These are phyloP conservation scores for Excoecaria agallocha DNA, from an alignment of 345 rosid species.

Conservation along the genomic window DNA sequence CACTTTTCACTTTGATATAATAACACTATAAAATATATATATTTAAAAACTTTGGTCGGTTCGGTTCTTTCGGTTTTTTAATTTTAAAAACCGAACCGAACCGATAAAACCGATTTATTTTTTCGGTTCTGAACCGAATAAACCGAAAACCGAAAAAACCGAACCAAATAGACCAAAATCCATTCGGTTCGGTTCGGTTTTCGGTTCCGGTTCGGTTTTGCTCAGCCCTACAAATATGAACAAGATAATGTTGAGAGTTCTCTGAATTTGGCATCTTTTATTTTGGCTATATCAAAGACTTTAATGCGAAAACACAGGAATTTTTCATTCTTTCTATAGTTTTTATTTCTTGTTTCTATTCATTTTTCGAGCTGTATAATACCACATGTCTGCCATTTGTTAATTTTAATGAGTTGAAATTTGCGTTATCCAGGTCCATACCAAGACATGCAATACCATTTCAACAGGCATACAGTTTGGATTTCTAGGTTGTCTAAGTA, in stretches of 20 bases:
- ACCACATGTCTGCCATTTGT: not conserved
- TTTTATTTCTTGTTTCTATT: not conserved
- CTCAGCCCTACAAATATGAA: no score
- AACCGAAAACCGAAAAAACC: no score
- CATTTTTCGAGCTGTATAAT: not conserved
- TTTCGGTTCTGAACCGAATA: no score
- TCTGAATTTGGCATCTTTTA: not conserved
- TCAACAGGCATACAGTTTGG: slow-evolving; percentile 68
- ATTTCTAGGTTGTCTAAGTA: slow-evolving; percentile 76
- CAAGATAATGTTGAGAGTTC: not conserved
- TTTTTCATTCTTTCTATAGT: not conserved
- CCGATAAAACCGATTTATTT: no score
- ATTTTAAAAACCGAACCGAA: no score
- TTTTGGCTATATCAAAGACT: not conserved
- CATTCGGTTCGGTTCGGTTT: no score
- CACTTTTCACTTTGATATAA: no score
- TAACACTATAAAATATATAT: no score
- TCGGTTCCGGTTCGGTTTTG: no score
- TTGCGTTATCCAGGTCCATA: slow-evolving; percentile 46
- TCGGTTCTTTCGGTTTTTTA: no score
- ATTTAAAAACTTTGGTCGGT: no score
- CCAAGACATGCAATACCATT: slow-evolving; percentile 45
- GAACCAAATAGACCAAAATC: no score
- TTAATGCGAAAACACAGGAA: not conserved
- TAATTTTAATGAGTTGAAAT: not conserved